phyloP scores from a whole-genome alignment of 345 rosid species.

The Clausena lansium region DNA sequence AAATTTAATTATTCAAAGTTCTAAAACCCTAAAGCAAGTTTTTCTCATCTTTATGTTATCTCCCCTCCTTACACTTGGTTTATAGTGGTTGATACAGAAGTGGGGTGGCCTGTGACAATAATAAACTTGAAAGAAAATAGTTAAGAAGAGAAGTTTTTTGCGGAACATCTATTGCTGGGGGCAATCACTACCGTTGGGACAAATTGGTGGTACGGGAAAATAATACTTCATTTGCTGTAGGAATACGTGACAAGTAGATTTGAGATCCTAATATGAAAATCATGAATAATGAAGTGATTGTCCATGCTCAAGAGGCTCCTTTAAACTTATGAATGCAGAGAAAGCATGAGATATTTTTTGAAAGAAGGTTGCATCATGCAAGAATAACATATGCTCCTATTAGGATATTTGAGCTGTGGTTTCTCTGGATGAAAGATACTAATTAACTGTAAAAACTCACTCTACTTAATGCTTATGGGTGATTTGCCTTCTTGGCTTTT shows the following conservation, averaged over 20 bases:
- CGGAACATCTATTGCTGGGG: neutral
- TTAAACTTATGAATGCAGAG: neutral
- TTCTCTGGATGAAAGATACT: neutral
- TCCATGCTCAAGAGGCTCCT: slow-evolving; percentile 3
- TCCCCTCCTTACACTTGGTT: neutral
- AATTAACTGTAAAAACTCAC: neutral
- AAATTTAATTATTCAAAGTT: neutral
- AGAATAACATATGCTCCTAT: neutral
- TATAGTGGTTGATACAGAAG: neutral
- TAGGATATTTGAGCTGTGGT: neutral
- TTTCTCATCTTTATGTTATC: neutral
- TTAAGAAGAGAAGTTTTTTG: neutral
- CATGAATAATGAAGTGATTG: neutral
- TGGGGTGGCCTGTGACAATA: neutral
- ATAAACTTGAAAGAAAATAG: neutral
- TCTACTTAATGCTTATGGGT: neutral
- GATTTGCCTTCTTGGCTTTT: neutral
- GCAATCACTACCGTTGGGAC: no score
- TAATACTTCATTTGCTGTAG: neutral
- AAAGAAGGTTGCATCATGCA: neutral
- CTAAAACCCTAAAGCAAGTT: neutral
- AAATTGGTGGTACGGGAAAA: neutral
- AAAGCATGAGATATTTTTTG: neutral
- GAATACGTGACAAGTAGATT: neutral
- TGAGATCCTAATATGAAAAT: neutral